A percentile compares a stretch with the other conserved stretches of the same genome.
Evolutionary conservation across 2,329 filamentous ascomycete genomes (phyloP).

Genomic region (Claviceps arundinis): DNA sequence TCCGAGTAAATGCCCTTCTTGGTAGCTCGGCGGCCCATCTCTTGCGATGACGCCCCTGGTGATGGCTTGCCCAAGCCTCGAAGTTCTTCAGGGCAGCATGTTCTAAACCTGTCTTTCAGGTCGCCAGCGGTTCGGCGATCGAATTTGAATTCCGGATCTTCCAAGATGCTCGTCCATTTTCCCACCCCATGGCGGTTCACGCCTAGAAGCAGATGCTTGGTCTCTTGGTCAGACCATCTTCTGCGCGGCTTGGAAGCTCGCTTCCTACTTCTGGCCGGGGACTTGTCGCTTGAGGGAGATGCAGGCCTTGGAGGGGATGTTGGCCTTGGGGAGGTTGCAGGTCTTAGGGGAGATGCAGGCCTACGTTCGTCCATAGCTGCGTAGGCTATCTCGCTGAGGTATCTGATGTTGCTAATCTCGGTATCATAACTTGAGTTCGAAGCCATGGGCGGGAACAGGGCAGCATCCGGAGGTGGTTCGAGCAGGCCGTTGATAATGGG

Average conservation of each 20-base stretch:
- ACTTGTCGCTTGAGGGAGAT: constrained; percentile 20
- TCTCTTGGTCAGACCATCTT: constrained; percentile 54
- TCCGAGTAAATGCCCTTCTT: constrained; percentile 40
- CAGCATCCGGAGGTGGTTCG: constrained; percentile 46
- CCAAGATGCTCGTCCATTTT: constrained; percentile 51
- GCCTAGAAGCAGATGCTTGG: constrained; percentile 46
- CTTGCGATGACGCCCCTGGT: constrained; percentile 10
- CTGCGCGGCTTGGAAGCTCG: constrained; percentile 43
- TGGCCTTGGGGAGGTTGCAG: constrained; percentile 3
- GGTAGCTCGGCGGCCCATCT: constrained; percentile 20
- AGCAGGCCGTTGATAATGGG: constrained; percentile 53
- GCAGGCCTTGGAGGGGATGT: constrained; percentile 12
- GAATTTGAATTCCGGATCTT: constrained; percentile 47
- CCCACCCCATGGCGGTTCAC: constrained; percentile 51
- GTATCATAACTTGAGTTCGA: constrained; percentile 41
- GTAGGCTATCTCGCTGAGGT: constrained; percentile 29
- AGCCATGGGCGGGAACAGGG: constrained; percentile 50
- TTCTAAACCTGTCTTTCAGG: constrained; percentile 52
- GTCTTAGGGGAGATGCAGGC: constrained; percentile 11
- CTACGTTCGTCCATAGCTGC: constrained; percentile 4
- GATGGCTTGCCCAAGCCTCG: constrained; percentile 26
- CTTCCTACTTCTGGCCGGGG: constrained; percentile 30
- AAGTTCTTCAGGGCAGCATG: constrained; percentile 50
- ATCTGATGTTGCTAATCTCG: constrained; percentile 26
- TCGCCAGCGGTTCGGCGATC: constrained; percentile 48